Conservation (phyloP, 179 eudicot genomes). For the Nepenthes alata region DNA sequence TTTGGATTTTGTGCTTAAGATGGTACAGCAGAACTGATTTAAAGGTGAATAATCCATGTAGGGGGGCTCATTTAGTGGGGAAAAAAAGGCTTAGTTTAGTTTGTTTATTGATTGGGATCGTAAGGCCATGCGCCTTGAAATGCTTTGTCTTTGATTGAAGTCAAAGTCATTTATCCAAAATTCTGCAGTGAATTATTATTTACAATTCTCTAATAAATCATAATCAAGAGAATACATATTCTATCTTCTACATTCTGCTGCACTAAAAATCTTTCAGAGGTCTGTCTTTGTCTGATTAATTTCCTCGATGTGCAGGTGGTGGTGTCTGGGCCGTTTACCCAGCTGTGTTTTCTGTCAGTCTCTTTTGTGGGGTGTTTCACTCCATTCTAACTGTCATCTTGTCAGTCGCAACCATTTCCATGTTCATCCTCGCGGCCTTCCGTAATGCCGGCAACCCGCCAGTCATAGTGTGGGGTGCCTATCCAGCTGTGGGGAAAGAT, state of each 20-base stretch:
- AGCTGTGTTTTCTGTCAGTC: constrained; percentile 54
- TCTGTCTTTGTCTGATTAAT: neutral
- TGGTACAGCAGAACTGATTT: too few species aligned
- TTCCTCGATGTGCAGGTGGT: constrained; percentile 51
- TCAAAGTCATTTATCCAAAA: too few species aligned
- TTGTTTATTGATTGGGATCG: too few species aligned
- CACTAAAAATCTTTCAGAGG: neutral
- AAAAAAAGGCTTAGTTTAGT: too few species aligned
- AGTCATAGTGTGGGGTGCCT: constrained; percentile 68
- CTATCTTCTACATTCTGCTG: neutral
- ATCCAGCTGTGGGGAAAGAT: constrained; percentile 67
- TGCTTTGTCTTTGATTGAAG: too few species aligned
- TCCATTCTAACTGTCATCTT: constrained; percentile 33
- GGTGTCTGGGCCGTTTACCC: constrained; percentile 90
- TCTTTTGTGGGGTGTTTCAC: constrained; percentile 44
- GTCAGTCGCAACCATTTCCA: constrained; percentile 49
- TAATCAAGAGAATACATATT: neutral
- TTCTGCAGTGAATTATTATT: too few species aligned
- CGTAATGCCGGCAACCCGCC: constrained; percentile 74
- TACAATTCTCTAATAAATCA: too few species aligned
- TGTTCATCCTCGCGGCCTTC: constrained; percentile 63
- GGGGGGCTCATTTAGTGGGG: too few species aligned
- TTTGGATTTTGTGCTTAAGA: too few species aligned
- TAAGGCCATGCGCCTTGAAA: too few species aligned
- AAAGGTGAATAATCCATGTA: too few species aligned